Evolutionary conservation across 768 basidiomycete species (phyloP).

Genomic region (Mycena polygramma): DNA sequence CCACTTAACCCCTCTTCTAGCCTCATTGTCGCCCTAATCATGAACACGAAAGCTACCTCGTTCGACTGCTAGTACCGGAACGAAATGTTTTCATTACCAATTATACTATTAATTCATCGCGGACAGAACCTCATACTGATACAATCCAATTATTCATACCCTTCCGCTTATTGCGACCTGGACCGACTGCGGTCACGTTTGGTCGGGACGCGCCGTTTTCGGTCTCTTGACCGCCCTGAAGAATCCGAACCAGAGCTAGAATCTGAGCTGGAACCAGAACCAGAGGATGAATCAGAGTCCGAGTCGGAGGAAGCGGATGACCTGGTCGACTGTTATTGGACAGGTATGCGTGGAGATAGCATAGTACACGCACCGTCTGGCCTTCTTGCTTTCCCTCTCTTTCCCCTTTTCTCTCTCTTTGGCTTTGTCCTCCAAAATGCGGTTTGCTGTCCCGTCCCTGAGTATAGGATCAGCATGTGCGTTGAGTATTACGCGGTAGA

Average conservation of each 20-base stretch:
- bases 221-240: slow-evolving; percentile 57
- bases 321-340: slow-evolving; percentile 32
- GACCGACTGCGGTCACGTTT: slow-evolving; percentile 42
- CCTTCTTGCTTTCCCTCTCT: slow-evolving; percentile 54
- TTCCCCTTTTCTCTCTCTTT: slow-evolving; percentile 70
- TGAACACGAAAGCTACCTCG: slow-evolving; percentile 83
- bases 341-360: background rate
- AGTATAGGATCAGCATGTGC: slow-evolving; percentile 19
- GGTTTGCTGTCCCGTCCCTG: slow-evolving; percentile 86
- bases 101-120: slow-evolving; percentile 35
- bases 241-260: slow-evolving; percentile 58
- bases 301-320: slow-evolving; percentile 57
- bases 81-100: slow-evolving; percentile 49
- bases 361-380: slow-evolving; percentile 49
- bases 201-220: slow-evolving; percentile 54
- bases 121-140: slow-evolving; percentile 34
- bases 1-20: slow-evolving; percentile 48
- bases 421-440: slow-evolving; percentile 86
- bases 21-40: slow-evolving; percentile 90
- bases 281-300: slow-evolving; percentile 48
- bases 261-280: slow-evolving; percentile 43
- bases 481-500: background rate
- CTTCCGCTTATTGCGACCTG: slow-evolving; percentile 10
- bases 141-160: slow-evolving; percentile 16
- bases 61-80: slow-evolving; percentile 47